These are phyloP conservation scores for Micractinium sp. DNA, from an alignment of 139 green algal species.

Conservation along the genomic window DNA sequence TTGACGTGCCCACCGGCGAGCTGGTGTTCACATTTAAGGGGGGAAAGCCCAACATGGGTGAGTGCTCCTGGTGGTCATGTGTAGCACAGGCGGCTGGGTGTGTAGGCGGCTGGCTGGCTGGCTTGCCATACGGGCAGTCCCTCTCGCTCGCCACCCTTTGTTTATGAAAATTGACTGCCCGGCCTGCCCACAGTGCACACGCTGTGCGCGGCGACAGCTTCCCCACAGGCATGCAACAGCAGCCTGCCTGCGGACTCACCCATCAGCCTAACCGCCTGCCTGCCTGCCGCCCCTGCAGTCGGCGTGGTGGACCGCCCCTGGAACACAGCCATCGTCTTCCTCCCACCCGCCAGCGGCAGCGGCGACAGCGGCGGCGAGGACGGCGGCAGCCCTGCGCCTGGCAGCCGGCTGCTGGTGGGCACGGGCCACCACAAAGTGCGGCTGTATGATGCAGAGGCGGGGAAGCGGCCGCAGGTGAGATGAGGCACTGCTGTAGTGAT, in stretches of 20 bases:
- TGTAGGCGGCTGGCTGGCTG: too few relatives aligned
- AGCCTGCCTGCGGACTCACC: too few relatives aligned
- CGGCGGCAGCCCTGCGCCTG: background rate
- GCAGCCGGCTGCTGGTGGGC: constrained; percentile 41
- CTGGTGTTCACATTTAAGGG: constrained; percentile 49
- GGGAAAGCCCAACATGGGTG: constrained; percentile 50
- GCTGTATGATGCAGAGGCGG: constrained; percentile 53
- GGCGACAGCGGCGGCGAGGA: background rate
- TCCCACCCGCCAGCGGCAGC: constrained; percentile 1
- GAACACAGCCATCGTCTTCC: constrained; percentile 43
- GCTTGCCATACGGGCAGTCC: too few relatives aligned
- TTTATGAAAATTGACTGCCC: too few relatives aligned
- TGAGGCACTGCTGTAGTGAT: too few relatives aligned
- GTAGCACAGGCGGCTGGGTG: too few relatives aligned
- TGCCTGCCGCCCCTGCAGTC: constrained; percentile 12
- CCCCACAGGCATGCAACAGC: too few relatives aligned
- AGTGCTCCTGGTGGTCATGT: too few relatives aligned
- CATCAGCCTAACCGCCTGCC: too few relatives aligned
- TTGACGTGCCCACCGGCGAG: constrained; percentile 37
- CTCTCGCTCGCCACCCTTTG: too few relatives aligned
- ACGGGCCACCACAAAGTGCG: constrained; percentile 57
- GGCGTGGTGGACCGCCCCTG: constrained; percentile 49
- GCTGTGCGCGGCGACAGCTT: too few relatives aligned
- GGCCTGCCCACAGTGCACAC: too few relatives aligned
- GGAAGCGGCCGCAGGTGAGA: constrained; percentile 66